Evolutionary conservation across 768 basidiomycete genomes (phyloP).

Genomic region (Gautieria morchelliformis): DNA sequence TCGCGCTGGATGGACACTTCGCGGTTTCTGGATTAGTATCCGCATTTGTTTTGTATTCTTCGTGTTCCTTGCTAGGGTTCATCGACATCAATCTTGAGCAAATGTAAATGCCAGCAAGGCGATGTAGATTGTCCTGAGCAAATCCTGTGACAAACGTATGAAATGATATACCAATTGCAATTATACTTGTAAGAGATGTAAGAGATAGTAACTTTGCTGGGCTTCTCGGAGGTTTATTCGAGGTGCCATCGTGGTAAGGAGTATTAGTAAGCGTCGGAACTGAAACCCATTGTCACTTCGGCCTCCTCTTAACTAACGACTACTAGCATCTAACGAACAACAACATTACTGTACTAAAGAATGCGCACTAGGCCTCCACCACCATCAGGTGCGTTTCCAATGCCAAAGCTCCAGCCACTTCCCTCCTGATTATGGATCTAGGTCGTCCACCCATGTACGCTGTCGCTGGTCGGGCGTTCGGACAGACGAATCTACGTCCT

Average conservation of each 20-base stretch:
- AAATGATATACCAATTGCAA: too few species aligned
- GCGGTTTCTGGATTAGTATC: not conserved
- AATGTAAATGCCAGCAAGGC: too few species aligned
- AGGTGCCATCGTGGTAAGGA: too few species aligned
- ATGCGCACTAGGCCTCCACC: conserved; percentile 5
- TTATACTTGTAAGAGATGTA: too few species aligned
- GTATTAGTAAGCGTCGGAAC: too few species aligned
- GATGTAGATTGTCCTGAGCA: too few species aligned
- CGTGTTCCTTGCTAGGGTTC: too few species aligned
- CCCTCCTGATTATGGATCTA: not conserved
- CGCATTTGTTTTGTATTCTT: not conserved
- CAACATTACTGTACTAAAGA: not conserved
- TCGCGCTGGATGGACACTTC: not conserved
- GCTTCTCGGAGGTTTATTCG: too few species aligned
- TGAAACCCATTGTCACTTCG: not conserved
- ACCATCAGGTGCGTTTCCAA: conserved; percentile 1
- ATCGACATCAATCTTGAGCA: too few species aligned
- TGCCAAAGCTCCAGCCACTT: not conserved
- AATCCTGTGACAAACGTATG: too few species aligned
- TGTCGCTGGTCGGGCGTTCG: conserved; percentile 4
- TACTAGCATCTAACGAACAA: not conserved
- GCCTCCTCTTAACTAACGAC: not conserved
- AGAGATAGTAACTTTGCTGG: too few species aligned
- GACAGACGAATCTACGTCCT: conserved; percentile 4
- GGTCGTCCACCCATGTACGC: conserved; percentile 7